phyloP scores from a whole-genome alignment of 179 eudicot species.

The Corrigiola litoralis region DNA sequence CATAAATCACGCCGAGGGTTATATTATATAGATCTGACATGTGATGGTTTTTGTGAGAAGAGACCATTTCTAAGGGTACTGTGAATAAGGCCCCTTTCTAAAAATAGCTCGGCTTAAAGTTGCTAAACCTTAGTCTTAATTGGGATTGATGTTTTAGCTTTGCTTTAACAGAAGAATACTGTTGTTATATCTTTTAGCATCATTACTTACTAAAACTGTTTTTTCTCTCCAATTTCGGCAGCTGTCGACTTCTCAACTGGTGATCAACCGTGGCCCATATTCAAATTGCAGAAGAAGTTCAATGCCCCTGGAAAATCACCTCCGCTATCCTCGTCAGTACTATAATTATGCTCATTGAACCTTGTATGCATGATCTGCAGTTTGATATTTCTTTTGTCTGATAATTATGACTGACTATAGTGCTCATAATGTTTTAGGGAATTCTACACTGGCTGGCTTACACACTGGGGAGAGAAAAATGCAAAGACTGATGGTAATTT shows the following conservation, averaged over 20 bases:
- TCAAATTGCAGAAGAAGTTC: slow-evolving; percentile 82
- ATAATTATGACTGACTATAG: background rate
- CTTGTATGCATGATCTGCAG: too few species aligned
- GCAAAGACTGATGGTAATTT: slow-evolving; percentile 68
- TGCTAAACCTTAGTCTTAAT: background rate
- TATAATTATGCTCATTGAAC: background rate
- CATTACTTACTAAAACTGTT: background rate
- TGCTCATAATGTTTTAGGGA: slow-evolving; percentile 50
- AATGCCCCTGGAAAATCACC: slow-evolving; percentile 98
- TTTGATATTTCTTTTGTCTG: background rate
- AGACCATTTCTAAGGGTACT: too few species aligned
- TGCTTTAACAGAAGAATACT: background rate
- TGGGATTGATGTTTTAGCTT: background rate
- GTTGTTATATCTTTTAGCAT: background rate
- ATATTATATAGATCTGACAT: too few species aligned
- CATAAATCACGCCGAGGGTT: too few species aligned
- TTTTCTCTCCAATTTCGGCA: slow-evolving; percentile 30
- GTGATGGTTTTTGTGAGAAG: too few species aligned
- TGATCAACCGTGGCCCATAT: slow-evolving; percentile 90
- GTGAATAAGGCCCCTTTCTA: too few species aligned
- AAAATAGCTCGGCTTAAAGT: too few species aligned
- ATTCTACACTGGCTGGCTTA: slow-evolving; percentile 99
- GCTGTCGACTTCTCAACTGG: slow-evolving; percentile 95
- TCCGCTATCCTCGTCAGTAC: slow-evolving; percentile 80
- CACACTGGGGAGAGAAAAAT: slow-evolving; percentile 89